These are phyloP conservation scores for Funneliformis caledonium DNA, from an alignment of 371 early-diverging fungal genomes.

Conservation along the genomic window DNA sequence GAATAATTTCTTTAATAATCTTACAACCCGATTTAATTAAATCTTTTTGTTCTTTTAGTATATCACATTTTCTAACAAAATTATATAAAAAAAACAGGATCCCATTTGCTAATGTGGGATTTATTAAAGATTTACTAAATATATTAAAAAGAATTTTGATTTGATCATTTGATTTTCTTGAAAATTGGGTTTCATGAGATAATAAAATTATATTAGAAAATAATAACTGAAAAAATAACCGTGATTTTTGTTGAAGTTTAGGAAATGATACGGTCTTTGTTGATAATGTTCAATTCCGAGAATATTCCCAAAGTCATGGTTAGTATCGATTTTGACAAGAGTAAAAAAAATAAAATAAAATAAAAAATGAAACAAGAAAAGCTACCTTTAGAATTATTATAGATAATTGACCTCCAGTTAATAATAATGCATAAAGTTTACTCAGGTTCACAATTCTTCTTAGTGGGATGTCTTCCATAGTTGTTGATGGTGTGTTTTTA, in stretches of 20 bases:
- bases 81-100: conserved; percentile 74
- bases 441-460: conserved; percentile 73
- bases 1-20: conserved; percentile 59
- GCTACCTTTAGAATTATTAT: conserved; percentile 63
- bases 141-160: conserved; percentile 56
- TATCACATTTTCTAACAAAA: conserved; percentile 56
- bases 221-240: conserved; percentile 71
- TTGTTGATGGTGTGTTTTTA: conserved; percentile 41
- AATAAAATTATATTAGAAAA: conserved; percentile 54
- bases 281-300: not conserved
- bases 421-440: conserved; percentile 73
- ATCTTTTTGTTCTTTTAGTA: conserved; percentile 54
- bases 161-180: conserved; percentile 45
- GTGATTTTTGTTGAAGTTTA: conserved; percentile 60
- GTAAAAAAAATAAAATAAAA: not conserved
- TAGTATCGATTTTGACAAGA: not conserved
- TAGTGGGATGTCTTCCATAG: conserved; percentile 54
- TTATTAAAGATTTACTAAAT: conserved; percentile 61
- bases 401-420: conserved; percentile 65
- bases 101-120: conserved; percentile 73
- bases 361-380: not conserved
- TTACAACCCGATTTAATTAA: conserved; percentile 67
- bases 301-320: not conserved
- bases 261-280: conserved; percentile 70
- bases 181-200: conserved; percentile 42